These are phyloP conservation scores for Phialophora macrospora DNA, from an alignment of 2,329 filamentous ascomycete genomes.

Conservation along the genomic window DNA sequence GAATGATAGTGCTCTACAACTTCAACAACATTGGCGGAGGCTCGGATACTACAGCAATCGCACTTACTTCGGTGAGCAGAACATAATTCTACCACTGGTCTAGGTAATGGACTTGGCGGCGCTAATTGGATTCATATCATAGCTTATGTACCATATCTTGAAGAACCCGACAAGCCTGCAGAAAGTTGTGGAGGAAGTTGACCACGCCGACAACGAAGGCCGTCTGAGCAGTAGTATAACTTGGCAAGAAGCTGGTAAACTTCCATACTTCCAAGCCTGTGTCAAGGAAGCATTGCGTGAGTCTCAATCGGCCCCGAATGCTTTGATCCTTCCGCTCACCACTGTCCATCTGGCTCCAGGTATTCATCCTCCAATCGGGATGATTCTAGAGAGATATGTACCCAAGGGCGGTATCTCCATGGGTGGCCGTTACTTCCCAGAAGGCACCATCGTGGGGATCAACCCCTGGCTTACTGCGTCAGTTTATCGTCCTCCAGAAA, in stretches of 20 bases:
- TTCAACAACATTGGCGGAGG: slow-evolving; percentile 34
- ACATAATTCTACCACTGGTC: not conserved
- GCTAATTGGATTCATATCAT: not conserved
- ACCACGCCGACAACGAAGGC: slow-evolving; percentile 24
- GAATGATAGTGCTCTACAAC: slow-evolving; percentile 25
- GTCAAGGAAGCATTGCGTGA: slow-evolving; percentile 35
- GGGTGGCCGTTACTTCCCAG: slow-evolving; percentile 32
- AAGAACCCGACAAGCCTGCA: slow-evolving; percentile 45
- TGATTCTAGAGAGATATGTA: slow-evolving; percentile 40
- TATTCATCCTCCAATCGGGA: slow-evolving; percentile 39
- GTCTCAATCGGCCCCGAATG: not conserved
- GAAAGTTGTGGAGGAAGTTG: slow-evolving; percentile 29
- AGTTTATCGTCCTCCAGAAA: not conserved
- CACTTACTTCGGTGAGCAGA: slow-evolving; percentile 26
- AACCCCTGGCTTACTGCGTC: slow-evolving; percentile 33
- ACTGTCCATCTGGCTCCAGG: slow-evolving; percentile 7
- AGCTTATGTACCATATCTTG: slow-evolving; percentile 51
- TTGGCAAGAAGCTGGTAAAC: slow-evolving; percentile 26
- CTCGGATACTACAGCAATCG: slow-evolving; percentile 34
- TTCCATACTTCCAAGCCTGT: slow-evolving; percentile 34
- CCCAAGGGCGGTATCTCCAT: slow-evolving; percentile 33
- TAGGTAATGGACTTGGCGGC: not conserved
- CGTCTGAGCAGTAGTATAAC: slow-evolving; percentile 27
- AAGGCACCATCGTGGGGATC: slow-evolving; percentile 35
- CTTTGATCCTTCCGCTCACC: slow-evolving; percentile 2